Evolutionary conservation across 2,329 filamentous ascomycete genomes (phyloP).

Genomic region (Tolypocladium pustulatum): DNA sequence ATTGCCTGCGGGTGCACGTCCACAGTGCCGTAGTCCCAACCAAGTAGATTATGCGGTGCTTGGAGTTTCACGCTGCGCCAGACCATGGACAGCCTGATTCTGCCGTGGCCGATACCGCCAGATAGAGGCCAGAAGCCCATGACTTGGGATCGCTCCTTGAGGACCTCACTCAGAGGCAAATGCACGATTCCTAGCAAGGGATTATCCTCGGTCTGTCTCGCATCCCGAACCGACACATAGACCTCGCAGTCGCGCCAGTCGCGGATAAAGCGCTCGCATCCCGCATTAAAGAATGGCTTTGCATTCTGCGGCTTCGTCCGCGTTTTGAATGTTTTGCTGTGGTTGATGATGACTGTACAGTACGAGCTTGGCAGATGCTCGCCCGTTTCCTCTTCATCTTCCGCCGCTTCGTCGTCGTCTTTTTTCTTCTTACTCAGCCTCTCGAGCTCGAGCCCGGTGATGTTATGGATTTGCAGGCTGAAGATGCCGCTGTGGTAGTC

Average conservation of each 20-base stretch:
- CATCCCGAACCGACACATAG: slow-evolving; percentile 57
- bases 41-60: slow-evolving; percentile 45
- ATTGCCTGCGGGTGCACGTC: slow-evolving; percentile 46
- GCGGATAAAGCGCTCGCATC: slow-evolving; percentile 60
- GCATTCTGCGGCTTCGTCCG: slow-evolving; percentile 69
- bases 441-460: slow-evolving; percentile 56
- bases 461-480: slow-evolving; percentile 62
- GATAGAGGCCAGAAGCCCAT: slow-evolving; percentile 56
- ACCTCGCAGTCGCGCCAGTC: slow-evolving; percentile 60
- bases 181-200: slow-evolving; percentile 61
- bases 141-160: slow-evolving; percentile 53
- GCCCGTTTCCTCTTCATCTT: slow-evolving; percentile 48
- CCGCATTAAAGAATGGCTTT: slow-evolving; percentile 71
- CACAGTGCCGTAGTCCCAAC: slow-evolving; percentile 64
- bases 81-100: slow-evolving; percentile 58
- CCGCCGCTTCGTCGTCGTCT: slow-evolving; percentile 32
- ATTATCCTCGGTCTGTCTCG: slow-evolving; percentile 59
- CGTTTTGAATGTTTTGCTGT: slow-evolving; percentile 58
- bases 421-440: slow-evolving; percentile 44
- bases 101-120: slow-evolving; percentile 63
- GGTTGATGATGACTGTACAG: slow-evolving; percentile 64
- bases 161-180: slow-evolving; percentile 50
- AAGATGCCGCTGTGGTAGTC: slow-evolving; percentile 56
- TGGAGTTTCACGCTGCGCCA: slow-evolving; percentile 60
- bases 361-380: slow-evolving; percentile 60